Base-by-base conservation (phyloP, 306 rosid species). In the Citrullus colocynthis region DNA sequence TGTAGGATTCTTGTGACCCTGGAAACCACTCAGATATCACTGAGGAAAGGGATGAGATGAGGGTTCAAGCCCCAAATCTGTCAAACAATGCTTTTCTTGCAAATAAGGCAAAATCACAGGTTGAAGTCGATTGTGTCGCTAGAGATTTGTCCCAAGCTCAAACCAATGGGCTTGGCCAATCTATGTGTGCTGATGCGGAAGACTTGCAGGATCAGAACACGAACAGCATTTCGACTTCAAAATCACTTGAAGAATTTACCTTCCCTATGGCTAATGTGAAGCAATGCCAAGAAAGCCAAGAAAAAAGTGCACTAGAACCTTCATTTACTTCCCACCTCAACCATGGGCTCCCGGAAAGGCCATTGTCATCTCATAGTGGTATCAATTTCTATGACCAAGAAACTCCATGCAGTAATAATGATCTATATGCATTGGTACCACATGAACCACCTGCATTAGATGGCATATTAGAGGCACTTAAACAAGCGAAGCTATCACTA, bases 11-110 rank as follows among this genome's bases (percentile, higher is more conserved):
- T 0, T 89, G 88, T 80, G 96, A 90, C 86, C 97, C 80, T 17
- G 97, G 92, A 57, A 95, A 87, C 83, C 97, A 85, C 79, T 95
- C 97, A 39, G 97, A 94, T 82, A 58, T 89, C 81, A 88, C 95
- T 6, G 95, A 94, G 75, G 95, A 92, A 80, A 89, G 90, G 85
- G 93, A 90, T 17, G 95, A 92, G 78, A 82, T 84, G 78, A 88
- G 90, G 90, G 85, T 78, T 81, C 92, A 86, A 73, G 57, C 64
- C 61, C 83, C 85, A 11, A 82, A 59, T 75, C 78, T 85, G 58
- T 78, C 82, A 34, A 74, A 59, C 81, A 78, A 42, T 59, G 77
- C 80, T 55, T 54, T 82, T 67, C 74, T 85, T 59, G 70, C 83
- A 66, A 85, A 76, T 78, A 87, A 82, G 81, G 74, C 78, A 45